Evolutionary conservation across 805 yeast genomes (phyloP), one percentile per base, ranked within the genome.

Genomic region (Candida coleopterorum): DNA sequence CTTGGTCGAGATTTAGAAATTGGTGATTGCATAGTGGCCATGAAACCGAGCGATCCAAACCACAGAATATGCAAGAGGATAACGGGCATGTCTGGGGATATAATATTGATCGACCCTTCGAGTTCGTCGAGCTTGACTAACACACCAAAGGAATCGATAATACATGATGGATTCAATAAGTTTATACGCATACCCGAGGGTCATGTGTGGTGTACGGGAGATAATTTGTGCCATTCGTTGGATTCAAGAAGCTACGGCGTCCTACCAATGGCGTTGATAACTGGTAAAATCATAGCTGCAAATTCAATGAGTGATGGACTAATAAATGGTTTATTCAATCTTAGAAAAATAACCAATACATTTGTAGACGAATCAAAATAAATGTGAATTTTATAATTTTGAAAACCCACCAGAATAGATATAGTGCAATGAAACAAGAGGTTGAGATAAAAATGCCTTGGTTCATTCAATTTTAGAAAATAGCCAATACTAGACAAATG

Each of bases 181-280:
- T 86, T 68, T 56, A 79, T 90, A 7, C 69, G 65, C 38, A 89
- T 93, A 0, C 98, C 98, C 1, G 77, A 80, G 46, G 98, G 98
- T 2, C 98, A 93, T 59, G 85, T 86, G 32, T 93, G 97, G 97
- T 81, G 89, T 3, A 87, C 97, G 0, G 99, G 99, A 2, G 99
- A 93, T 53, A 93, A 93, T 53, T 60, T 90, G 39, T 74, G 86
- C 18, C 87, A 81, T 46, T 85, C 96, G 15, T 64, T 89, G 32
- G 99, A 93, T 51, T 86, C 96, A 4, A 68, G 98, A 46, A 77
- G 86, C 0, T 93, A 93, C 54, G 85, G 89, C 25, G 86, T 81
- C n/a, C 63, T 93, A 24, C 97, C 98, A 2, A 68, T 87, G 79
- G 97, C 81, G 0, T 62, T 93, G 26, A 79, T 93, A 3, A 79